Evolutionary conservation across 208 protist species (phyloP).

Genomic region (Trypanosomatidae sp.): DNA sequence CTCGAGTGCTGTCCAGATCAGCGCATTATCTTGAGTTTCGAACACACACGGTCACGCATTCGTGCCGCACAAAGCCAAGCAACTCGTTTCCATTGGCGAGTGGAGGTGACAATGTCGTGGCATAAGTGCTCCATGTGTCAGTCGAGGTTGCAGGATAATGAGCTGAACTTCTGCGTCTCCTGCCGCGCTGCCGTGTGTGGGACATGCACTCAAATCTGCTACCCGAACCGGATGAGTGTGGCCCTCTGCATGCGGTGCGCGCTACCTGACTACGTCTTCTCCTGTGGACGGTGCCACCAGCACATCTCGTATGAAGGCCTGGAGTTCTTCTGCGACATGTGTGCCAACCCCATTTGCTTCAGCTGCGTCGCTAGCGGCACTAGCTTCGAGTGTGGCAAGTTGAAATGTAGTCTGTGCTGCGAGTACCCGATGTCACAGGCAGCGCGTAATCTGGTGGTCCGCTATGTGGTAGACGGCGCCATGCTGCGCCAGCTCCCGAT

Average conservation of each 20-base stretch:
- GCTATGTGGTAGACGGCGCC: conserved; percentile 12
- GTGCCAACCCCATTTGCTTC: conserved; percentile 51
- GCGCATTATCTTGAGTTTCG: not conserved
- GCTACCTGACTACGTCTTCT: conserved; percentile 16
- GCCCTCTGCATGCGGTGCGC: conserved; percentile 55
- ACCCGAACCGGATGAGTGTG: conserved; percentile 36
- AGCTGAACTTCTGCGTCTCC: conserved; percentile 38
- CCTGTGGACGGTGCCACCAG: conserved; percentile 51
- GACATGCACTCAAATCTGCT: conserved; percentile 28
- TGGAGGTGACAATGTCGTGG: conserved; percentile 3
- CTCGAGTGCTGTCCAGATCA: not conserved
- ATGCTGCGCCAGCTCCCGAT: conserved; percentile 23
- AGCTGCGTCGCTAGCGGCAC: conserved; percentile 35
- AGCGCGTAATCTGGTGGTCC: conserved; percentile 19
- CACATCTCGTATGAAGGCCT: conserved; percentile 22
- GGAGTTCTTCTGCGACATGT: conserved; percentile 66
- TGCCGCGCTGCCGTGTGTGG: conserved; percentile 48
- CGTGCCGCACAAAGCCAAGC: not conserved
- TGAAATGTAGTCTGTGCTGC: conserved; percentile 75
- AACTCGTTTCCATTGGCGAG: not conserved
- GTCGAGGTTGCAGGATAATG: conserved; percentile 7
- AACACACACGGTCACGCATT: not conserved
- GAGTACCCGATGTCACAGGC: conserved; percentile 36
- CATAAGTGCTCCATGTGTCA: conserved; percentile 29
- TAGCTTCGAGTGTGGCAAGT: conserved; percentile 69